Evolutionary conservation across 208 protist species (phyloP), one percentile per base, ranked within the genome.

Genomic region (Wallacemonas rigidus): DNA sequence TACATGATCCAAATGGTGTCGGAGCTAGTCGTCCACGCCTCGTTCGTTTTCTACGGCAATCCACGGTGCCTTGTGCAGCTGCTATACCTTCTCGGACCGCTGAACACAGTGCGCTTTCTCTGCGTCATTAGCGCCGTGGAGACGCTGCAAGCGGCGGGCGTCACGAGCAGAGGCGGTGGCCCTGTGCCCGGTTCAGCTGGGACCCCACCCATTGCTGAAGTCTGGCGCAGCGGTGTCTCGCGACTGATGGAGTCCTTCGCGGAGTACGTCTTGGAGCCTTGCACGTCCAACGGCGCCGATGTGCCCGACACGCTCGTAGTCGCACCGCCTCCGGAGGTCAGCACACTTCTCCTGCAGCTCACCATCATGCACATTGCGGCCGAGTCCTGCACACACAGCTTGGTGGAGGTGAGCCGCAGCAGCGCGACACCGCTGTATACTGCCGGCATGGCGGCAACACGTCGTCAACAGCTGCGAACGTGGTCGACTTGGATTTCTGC

Each of bases 401-500:
- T 38, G 60, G 40, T 48, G 40, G 60, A 65, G 43, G 12, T 65
- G 12, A 17, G 60, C 36, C 60, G 60, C 6, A 50, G 15, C 60
- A 65, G n/a, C 17, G 43, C 36, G 15, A 48, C 4, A 12, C 17
- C 15, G 12, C 35, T 62, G 36, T 62, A 62, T 38, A 41, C 56
- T 2, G 41, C 38, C 11, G 36, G n/a, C n/a, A 9, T 41, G 35
- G 44, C 64, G 14, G 56, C 40, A 12, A 2, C 71, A 54, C 71
- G 74, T 43, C 76, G 76, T 0, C 58, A 69, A 64, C 77, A 75
- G 68, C 75, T 73, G 71, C 77, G 77, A 1, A 71, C 71, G 54
- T 81, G 77, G 77, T 67, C 77, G 15, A 64, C 72, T 40, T 81
- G 77, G 77, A 70, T 74, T 50, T 72, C 67, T 68, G 68, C 72